A percentile compares a stretch with the other conserved stretches of the same genome.
Evolutionary conservation across 345 rosid genomes (phyloP).

Genomic region (Bruguiera sexangula): DNA sequence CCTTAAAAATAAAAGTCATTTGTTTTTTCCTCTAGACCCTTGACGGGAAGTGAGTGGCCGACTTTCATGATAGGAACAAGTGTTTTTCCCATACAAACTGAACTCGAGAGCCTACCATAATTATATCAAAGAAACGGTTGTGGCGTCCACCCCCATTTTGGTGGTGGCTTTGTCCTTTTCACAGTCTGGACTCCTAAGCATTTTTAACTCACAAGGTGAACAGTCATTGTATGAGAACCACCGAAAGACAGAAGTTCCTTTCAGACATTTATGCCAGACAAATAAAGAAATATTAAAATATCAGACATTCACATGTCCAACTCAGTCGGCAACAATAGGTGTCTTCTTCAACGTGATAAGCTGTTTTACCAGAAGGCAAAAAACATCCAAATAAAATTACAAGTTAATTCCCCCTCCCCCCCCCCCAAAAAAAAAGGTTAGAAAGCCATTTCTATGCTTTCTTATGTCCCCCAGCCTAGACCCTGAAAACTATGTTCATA

Average conservation of each 20-base stretch:
- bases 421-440: too few relatives aligned
- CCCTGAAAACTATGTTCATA: too few relatives aligned
- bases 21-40: neutral
- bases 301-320: neutral
- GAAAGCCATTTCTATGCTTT: too few relatives aligned
- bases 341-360: neutral
- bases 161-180: conserved; percentile 50
- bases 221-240: conserved; percentile 35
- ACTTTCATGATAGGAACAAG: conserved; percentile 21
- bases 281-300: neutral
- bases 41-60: conserved; percentile 6
- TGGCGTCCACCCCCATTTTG: conserved; percentile 33
- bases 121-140: conserved; percentile 21
- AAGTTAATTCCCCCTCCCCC: too few relatives aligned
- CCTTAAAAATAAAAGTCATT: neutral
- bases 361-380: too few relatives aligned
- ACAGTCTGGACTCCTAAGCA: conserved; percentile 24
- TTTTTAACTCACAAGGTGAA: conserved; percentile 27
- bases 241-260: conserved; percentile 21
- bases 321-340: neutral
- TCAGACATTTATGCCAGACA: conserved; percentile 9
- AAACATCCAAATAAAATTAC: too few relatives aligned
- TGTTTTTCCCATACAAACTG: conserved; percentile 19
- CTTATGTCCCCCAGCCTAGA: too few relatives aligned
- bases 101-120: conserved; percentile 37